These are phyloP conservation scores for Populus ilicifolia DNA, from an alignment of 345 rosid genomes.

Conservation along the genomic window DNA sequence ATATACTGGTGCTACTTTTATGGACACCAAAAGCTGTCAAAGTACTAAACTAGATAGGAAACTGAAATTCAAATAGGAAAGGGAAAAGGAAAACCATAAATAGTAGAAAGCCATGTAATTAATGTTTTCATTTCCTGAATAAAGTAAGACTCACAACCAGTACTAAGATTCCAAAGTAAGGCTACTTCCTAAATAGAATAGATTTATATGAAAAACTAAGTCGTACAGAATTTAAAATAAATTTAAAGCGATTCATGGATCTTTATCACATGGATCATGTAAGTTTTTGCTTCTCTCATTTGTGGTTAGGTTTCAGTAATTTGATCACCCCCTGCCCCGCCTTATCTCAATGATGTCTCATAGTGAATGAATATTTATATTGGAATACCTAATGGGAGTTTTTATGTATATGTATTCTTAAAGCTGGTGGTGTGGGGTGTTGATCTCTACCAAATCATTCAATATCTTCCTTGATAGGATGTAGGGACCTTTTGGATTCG, in stretches of 20 bases:
- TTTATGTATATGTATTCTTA: not conserved
- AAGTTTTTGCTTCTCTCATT: not conserved
- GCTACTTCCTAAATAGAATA: not conserved
- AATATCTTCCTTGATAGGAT: not conserved
- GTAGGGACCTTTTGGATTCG: not conserved
- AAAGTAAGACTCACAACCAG: not conserved
- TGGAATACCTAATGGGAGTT: not conserved
- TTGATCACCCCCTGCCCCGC: not conserved
- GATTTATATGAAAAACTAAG: not conserved
- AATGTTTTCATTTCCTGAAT: not conserved
- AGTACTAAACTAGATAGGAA: not conserved
- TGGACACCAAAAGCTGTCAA: not conserved
- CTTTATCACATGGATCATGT: not conserved
- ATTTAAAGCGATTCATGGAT: not conserved
- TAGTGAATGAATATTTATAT: not conserved
- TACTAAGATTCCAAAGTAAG: not conserved
- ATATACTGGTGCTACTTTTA: not conserved
- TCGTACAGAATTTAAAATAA: not conserved
- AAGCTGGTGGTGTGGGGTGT: not conserved
- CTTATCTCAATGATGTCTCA: not conserved
- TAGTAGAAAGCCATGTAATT: not conserved
- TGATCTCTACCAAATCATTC: not conserved
- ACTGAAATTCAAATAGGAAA: too few relatives aligned
- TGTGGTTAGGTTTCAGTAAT: not conserved
- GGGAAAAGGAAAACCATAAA: not conserved